Base-by-base conservation (phyloP, 257 asterid species). In the Ocimum tenuiflorum region DNA sequence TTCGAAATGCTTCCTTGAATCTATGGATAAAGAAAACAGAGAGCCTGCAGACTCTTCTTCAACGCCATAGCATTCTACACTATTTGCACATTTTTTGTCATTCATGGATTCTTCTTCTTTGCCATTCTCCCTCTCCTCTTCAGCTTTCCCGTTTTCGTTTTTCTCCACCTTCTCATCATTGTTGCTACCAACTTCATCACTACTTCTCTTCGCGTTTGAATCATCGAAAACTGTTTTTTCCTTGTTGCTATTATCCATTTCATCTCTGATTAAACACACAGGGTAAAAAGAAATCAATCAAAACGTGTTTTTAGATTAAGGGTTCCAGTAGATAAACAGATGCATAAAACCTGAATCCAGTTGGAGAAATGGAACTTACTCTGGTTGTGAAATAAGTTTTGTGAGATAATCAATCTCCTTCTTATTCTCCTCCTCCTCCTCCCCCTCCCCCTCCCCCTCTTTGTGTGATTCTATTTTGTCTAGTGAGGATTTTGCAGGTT, bases 11-110 rank as follows among this genome's bases (percentile, higher is more conserved):
- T 50, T 78, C 41, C 89, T 78, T 1, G 89, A 81, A 67, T 81
- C 89, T 68, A 83, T 81, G 11, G 86, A 81, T 50, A 83, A 63
- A 1, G 89, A 81, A 65, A 83, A 83, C 49, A 83, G 70, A 15
- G 89, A 83, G n/a, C 82, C 84, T 1, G 70, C 76, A 54, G 78
- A 80, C 19, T 83, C 83, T 48, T 51, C 66, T 59, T 31, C 57
- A 5, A 60, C 65, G 11, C 38, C 27, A 17, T 46, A 14, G 11
- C 42, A 3, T 27, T 57, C 41, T 45, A 19, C 31, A 18, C 4
- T 47, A 41, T 11, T 10, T 47, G 13, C 63, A 45, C 31, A 27
- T 33, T 71, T 65, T 10, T 67, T 47, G 7, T 61, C 65, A 19
- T 38, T 19, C 3, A 33, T 61, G 4, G 31, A 27, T 24, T 15